Evolutionary conservation across 202 grass and related monocot species (phyloP).

Genomic region (Sporobolus alterniflorus): DNA sequence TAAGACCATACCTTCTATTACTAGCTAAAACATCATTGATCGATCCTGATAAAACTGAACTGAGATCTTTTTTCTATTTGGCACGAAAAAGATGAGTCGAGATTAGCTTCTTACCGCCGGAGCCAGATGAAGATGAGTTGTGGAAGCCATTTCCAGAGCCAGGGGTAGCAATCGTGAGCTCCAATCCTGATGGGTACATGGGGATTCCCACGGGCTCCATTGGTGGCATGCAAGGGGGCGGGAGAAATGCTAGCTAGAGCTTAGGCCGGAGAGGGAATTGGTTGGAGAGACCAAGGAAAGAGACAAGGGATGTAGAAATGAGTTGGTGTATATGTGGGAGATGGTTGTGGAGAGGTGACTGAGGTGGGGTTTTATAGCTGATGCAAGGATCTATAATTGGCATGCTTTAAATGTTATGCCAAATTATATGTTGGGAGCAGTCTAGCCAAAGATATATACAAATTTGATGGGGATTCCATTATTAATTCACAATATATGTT

Average conservation of each 20-base stretch:
- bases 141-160: neutral
- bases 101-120: neutral
- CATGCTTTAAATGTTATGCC: neutral
- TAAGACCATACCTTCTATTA: neutral
- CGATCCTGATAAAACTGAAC: neutral
- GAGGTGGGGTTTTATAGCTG: neutral
- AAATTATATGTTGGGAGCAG: neutral
- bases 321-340: neutral
- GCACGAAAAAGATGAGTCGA: neutral
- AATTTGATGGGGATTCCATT: neutral
- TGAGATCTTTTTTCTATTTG: neutral
- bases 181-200: conserved; percentile 30
- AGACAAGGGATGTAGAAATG: neutral
- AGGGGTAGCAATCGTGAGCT: conserved; percentile 67
- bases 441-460: neutral
- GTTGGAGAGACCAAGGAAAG: neutral
- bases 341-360: neutral
- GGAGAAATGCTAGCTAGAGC: neutral
- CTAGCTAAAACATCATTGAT: neutral
- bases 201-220: neutral
- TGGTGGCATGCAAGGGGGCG: neutral
- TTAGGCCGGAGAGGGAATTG: neutral
- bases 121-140: conserved; percentile 5
- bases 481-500: neutral
- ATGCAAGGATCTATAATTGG: neutral